Base-by-base conservation (phyloP, 495 filamentous ascomycete species). In the Terfezia claveryi region DNA sequence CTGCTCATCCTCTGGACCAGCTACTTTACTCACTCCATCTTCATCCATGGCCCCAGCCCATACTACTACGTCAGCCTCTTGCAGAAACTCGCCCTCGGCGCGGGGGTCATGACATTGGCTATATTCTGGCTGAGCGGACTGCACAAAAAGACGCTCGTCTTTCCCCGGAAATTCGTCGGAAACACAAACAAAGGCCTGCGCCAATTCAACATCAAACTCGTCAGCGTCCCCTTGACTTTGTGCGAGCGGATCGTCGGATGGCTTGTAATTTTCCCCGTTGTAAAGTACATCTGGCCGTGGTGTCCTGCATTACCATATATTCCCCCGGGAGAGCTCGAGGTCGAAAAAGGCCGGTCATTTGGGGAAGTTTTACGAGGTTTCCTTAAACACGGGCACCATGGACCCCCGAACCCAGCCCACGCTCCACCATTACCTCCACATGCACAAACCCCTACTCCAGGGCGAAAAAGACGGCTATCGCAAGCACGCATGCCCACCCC, bases 31-130 rank as follows among this genome's bases (percentile, higher is more conserved):
- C 94, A 94, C 66, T 80, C 81, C 4, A 75, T 96, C 14, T 98
- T 92, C 69, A 72, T 93, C 37, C 78, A 94, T 7, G 91, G 92
- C 56, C 91, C 92, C 49, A 87, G 81, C 1, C 83, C 93, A 51
- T 96, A 98, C 73, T 95, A 89, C 87, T 80, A 91, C 38, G 76
- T 98, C 8, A 89, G 93, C 59, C 83, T 82, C 67, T 74, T 76
- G 14, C 83, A 95, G 68, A 87, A 87, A 64, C 77, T 98, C 57
- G 84, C 81, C 56, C 80, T 94, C 53, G 77, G 93, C 55, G 87
- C 85, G 10, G 91, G 91, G 32, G 70, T 88, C 55, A 76, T 94
- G 49, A 93, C 86, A 2, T 79, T 74, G 27, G 70, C 86, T 44
- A 72, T 96, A 50, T 79, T 94, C 61, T 95, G 88, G 83, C 85